Percentiles rank a stretch among this genome's conserved stretches.
phyloP scores from a whole-genome alignment of 768 basidiomycete species.

The Dentipellis fragilis region DNA sequence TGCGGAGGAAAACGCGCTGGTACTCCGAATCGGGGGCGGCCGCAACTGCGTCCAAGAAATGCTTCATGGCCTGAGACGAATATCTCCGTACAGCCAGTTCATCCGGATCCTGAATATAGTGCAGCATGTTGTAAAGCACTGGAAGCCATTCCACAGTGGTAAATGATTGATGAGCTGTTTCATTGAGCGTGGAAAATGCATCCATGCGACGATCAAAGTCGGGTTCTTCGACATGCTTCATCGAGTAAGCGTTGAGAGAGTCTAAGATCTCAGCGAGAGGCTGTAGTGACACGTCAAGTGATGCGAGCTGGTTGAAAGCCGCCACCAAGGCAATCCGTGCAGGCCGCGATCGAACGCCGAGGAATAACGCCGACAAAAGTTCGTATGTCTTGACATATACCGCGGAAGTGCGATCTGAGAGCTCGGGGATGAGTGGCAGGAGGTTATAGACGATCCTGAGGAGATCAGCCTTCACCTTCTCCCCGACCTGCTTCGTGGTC shows the following conservation, averaged over 20 bases:
- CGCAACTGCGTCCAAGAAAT: conserved; percentile 61
- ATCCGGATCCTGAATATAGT: conserved; percentile 80
- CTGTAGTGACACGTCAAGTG: conserved; percentile 36
- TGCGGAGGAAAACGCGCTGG: conserved; percentile 47
- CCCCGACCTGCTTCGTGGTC: conserved; percentile 65
- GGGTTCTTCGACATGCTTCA: conserved; percentile 76
- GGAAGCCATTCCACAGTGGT: conserved; percentile 60
- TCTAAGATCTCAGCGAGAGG: conserved; percentile 45
- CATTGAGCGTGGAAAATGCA: conserved; percentile 72
- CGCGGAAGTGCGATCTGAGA: conserved; percentile 33
- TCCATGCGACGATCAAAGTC: conserved; percentile 81
- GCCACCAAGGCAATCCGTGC: conserved; percentile 62
- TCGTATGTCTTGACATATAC: conserved; percentile 47
- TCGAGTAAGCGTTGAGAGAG: conserved; percentile 78
- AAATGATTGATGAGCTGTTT: conserved; percentile 41
- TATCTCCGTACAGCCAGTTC: conserved; percentile 83
- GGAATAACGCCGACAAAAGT: conserved; percentile 69
- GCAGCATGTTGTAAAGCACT: conserved; percentile 71
- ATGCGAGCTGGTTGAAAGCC: conserved; percentile 47
- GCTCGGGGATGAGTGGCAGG: conserved; percentile 57
- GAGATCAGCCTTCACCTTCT: conserved; percentile 79
- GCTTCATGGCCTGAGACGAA: conserved; percentile 64
- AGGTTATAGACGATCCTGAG: conserved; percentile 60
- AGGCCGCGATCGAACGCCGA: conserved; percentile 58
- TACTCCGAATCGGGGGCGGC: conserved; percentile 30